Base-by-base conservation (phyloP, 345 rosid genomes). In the Camelina sativa region DNA sequence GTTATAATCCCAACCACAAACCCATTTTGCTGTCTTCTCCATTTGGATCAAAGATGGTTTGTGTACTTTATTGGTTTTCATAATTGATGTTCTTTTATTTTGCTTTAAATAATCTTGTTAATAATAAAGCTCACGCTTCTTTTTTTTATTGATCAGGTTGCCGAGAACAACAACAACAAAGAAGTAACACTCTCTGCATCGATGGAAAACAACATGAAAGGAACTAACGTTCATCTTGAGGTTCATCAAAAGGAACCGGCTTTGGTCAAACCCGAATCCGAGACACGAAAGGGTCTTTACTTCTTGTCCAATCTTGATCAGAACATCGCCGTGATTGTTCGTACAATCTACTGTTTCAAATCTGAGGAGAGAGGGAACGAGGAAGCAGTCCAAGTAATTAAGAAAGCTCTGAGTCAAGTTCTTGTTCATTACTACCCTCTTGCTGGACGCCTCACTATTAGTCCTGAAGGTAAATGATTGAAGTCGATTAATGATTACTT, bases 231-330 rank as follows among this genome's bases (percentile, higher is more conserved):
- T 63, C 76, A 81, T 25, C 86, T 92, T 11, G 65, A 50, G 16
- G 98, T 90, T 84, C 76, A 78, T 61, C 85, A 87, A 67, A 81
- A 81, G 61, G 86, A 85, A 71, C 86, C 89, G 53, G 76, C 78
- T 44, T 78, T 90, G 48, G 89, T 89, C 10, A 48, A 78, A 59
- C 98, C 98, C 1, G 93, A 86, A 22, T 85, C 81, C 40, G 88
- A 89, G 17, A 90, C 98, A 43, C 79, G 64, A 71, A 89, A 86
- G 78, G 98, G 95, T 65, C 79, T 89, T 3, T 90, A 86, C 78
- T 93, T 89, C 80, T 87, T 93, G 56, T 93, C 98, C 1, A 93
- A 93, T 81, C 93, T 91, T 59, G 97, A 93, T 74, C 98, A 93
- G 63, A 91, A 91, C 86, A 85, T 91, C 11, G 93, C 96, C 0